Percentiles rank a stretch among this genome's conserved stretches.
These are phyloP conservation scores for Fusarium falciforme DNA, from an alignment of 2,329 filamentous ascomycete genomes.

Conservation along the genomic window DNA sequence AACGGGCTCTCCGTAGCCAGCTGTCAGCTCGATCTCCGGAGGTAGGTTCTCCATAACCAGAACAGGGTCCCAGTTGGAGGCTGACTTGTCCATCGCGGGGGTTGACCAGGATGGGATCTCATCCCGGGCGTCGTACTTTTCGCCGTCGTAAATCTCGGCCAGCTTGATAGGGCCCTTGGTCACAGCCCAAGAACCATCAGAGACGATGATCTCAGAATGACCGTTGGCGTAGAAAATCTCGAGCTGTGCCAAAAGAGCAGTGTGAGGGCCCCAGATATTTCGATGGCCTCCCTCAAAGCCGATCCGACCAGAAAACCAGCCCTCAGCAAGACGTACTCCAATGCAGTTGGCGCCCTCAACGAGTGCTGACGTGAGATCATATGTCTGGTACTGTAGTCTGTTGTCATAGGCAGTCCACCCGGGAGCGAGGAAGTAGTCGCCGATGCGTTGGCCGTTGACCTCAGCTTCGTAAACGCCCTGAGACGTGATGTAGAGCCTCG, in stretches of 20 bases:
- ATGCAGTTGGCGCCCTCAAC: slow-evolving; percentile 39
- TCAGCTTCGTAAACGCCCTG: slow-evolving; percentile 58
- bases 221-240: slow-evolving; percentile 1
- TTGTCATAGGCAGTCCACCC: slow-evolving; percentile 63
- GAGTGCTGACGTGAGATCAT: slow-evolving; percentile 58
- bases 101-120: slow-evolving; percentile 46
- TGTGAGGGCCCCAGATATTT: slow-evolving; percentile 22
- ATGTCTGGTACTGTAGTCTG: slow-evolving; percentile 61
- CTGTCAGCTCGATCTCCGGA: slow-evolving; percentile 61
- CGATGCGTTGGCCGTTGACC: slow-evolving; percentile 57
- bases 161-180: slow-evolving; percentile 46
- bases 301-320: slow-evolving; percentile 37
- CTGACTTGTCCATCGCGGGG: slow-evolving; percentile 29
- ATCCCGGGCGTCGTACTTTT: slow-evolving; percentile 57
- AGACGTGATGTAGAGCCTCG: slow-evolving; percentile 57
- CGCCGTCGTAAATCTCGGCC: slow-evolving; percentile 63
- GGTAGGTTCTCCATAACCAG: slow-evolving; percentile 43
- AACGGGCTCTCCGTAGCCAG: slow-evolving; percentile 36
- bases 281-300: slow-evolving; percentile 20
- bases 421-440: slow-evolving; percentile 56
- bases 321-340: slow-evolving; percentile 56
- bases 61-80: not conserved
- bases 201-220: slow-evolving; percentile 11
- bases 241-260: slow-evolving; percentile 11
- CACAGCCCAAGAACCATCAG: slow-evolving; percentile 54